Evolutionary conservation across 306 rosid species (phyloP).

Genomic region (Luffa acutangula): DNA sequence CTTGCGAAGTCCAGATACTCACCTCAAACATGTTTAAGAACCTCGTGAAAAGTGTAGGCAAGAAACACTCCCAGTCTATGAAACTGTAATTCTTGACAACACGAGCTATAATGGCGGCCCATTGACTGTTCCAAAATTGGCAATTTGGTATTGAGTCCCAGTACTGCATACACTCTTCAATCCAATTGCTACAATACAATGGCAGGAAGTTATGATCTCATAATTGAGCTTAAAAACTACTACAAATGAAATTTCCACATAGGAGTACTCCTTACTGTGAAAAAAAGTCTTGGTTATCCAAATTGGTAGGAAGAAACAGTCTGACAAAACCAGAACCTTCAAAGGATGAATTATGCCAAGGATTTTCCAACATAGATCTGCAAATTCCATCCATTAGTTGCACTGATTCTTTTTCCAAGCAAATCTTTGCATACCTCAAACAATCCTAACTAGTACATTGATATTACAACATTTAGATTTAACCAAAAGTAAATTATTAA

Average conservation of each 20-base stretch:
- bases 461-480: not conserved
- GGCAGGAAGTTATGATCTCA: slow-evolving; percentile 15
- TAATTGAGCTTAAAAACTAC: slow-evolving; percentile 16
- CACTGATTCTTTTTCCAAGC: not conserved
- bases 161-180: slow-evolving; percentile 49
- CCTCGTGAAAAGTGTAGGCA: slow-evolving; percentile 84
- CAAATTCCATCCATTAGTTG: slow-evolving; percentile 24
- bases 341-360: slow-evolving; percentile 96
- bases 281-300: slow-evolving; percentile 69
- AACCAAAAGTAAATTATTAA: not conserved
- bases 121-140: slow-evolving; percentile 97
- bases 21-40: slow-evolving; percentile 99
- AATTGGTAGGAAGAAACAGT: slow-evolving; percentile 88
- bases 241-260: slow-evolving; percentile 6
- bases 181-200: slow-evolving; percentile 58
- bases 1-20: slow-evolving; percentile 21
- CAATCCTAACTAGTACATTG: not conserved
- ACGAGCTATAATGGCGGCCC: slow-evolving; percentile 94
- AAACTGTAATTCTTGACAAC: slow-evolving; percentile 60
- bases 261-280: slow-evolving; percentile 56
- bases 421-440: not conserved
- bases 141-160: slow-evolving; percentile 98
- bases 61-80: slow-evolving; percentile 70
- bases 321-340: slow-evolving; percentile 98
- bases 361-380: slow-evolving; percentile 86